Percentiles rank a stretch among this genome's conserved stretches.
Evolutionary conservation across 805 yeast genomes (phyloP).

Genomic region (Pichia eremophila): DNA sequence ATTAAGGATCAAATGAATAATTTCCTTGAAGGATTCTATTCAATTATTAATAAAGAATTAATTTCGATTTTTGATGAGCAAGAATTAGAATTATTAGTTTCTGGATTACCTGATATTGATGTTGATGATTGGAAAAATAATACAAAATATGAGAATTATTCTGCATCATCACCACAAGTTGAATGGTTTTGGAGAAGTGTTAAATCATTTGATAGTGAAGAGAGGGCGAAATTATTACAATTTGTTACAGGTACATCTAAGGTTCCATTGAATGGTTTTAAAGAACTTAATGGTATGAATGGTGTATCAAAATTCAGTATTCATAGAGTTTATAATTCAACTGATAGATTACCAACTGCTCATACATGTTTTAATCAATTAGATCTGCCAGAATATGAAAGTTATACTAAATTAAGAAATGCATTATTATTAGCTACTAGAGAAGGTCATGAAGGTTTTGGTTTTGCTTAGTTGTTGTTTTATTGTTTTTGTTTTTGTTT

Average conservation of each 20-base stretch:
- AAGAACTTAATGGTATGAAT: slow-evolving; percentile 77
- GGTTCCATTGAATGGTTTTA: slow-evolving; percentile 91
- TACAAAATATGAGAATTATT: slow-evolving; percentile 71
- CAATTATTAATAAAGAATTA: slow-evolving; percentile 74
- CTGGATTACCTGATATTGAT: slow-evolving; percentile 94
- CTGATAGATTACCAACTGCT: slow-evolving; percentile 84
- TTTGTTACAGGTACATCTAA: slow-evolving; percentile 96
- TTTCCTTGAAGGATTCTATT: slow-evolving; percentile 81
- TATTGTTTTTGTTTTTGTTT: background rate
- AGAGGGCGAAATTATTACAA: slow-evolving; percentile 86
- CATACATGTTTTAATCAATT: slow-evolving; percentile 97
- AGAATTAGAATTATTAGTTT: slow-evolving; percentile 82
- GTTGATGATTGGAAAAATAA: slow-evolving; percentile 93
- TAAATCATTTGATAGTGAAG: slow-evolving; percentile 86
- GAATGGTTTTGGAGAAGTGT: slow-evolving; percentile 99
- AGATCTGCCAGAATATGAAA: slow-evolving; percentile 86
- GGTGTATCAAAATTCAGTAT: slow-evolving; percentile 82
- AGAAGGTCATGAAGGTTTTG: slow-evolving; percentile 96
- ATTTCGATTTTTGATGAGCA: slow-evolving; percentile 89
- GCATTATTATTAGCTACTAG: slow-evolving; percentile 76
- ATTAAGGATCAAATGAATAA: slow-evolving; percentile 82
- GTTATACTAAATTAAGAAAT: slow-evolving; percentile 77
- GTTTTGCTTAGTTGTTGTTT: slow-evolving; percentile 42
- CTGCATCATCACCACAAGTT: slow-evolving; percentile 74
- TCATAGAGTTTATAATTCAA: slow-evolving; percentile 79